Evolutionary conservation across 2,329 filamentous ascomycete species (phyloP), one percentile per base, ranked within the genome.

Genomic region (Fusarium pininemorale): DNA sequence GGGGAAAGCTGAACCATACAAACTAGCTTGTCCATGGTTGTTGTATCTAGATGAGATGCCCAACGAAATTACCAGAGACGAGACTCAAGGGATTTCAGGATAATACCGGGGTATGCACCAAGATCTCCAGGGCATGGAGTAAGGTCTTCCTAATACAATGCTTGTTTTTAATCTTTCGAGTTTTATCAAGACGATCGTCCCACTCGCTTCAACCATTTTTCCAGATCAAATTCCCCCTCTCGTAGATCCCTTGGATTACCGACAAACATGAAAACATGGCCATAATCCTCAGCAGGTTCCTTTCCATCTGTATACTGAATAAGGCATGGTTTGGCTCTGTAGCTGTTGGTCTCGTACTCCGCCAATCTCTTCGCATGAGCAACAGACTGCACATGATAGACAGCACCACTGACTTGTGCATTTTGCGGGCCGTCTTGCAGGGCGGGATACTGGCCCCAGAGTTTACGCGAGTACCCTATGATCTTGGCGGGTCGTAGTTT

Each of bases 381-480:
- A 18, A 24, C 12, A 13, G 65, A 67, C 15, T 48, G 53, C 14
- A 68, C 54, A 10, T 39, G 1, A 16, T 54, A 68, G 0, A 28
- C 65, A 3, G 10, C 6, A 12, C 65, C 65, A 18, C 7, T 5
- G 18, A 67, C 65, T 26, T 68, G 2, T 15, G 28, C 54, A 26
- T 16, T 47, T 5, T 48, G 24, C 0, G 22, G 39, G 1, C 65
- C 63, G 0, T 48, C 47, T 24, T 38, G 53, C 14, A 68, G 5
- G 0, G 63, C 65, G 8, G 63, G 63, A 37, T 67, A 67, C 20
- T 48, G 63, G 14, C 45, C 63, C 65, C 65, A 68, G 3, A 68
- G 65, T 16, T 61, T 67, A 16, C 30, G 5, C 1, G 35, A 48
- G n/a, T 48, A 68, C 6, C 65, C 65, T 5, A 26, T 5, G 18